Percentiles rank a stretch among this genome's conserved stretches.
These are phyloP conservation scores for Xylaria sp. DNA, from an alignment of 2,329 filamentous ascomycete species.

Conservation along the genomic window DNA sequence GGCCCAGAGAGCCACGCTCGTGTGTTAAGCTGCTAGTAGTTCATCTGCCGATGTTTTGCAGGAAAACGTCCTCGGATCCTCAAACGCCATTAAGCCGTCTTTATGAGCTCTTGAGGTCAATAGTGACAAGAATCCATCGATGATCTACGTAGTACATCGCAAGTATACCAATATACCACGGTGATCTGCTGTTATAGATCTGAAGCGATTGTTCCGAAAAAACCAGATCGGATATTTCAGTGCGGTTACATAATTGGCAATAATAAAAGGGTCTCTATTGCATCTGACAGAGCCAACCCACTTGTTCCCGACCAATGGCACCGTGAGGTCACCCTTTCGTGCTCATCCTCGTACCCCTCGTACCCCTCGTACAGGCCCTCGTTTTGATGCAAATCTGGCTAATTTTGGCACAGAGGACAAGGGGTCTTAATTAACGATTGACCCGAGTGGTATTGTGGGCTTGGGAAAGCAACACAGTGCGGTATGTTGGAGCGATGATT, in stretches of 20 bases:
- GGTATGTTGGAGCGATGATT: slow-evolving; percentile 19
- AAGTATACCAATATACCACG: slow-evolving; percentile 24
- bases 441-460: slow-evolving; percentile 9
- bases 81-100: neutral
- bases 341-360: neutral
- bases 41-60: slow-evolving; percentile 11
- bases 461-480: slow-evolving; percentile 30
- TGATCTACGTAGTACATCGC: slow-evolving; percentile 23
- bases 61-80: neutral
- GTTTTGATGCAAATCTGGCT: slow-evolving; percentile 30
- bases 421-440: slow-evolving; percentile 18
- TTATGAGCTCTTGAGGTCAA: slow-evolving; percentile 2
- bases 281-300: slow-evolving; percentile 24
- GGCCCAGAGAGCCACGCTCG: neutral
- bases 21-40: neutral
- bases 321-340: slow-evolving; percentile 6
- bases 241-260: slow-evolving; percentile 31
- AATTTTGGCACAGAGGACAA: slow-evolving; percentile 38
- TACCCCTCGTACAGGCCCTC: slow-evolving; percentile 23
- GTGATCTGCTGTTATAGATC: slow-evolving; percentile 13
- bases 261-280: slow-evolving; percentile 30
- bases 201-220: slow-evolving; percentile 24
- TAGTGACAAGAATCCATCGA: slow-evolving; percentile 16
- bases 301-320: slow-evolving; percentile 25
- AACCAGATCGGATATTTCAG: slow-evolving; percentile 28